Evolutionary conservation across 371 early-diverging fungal genomes (phyloP).

Genomic region (Fennellomyces sp.): DNA sequence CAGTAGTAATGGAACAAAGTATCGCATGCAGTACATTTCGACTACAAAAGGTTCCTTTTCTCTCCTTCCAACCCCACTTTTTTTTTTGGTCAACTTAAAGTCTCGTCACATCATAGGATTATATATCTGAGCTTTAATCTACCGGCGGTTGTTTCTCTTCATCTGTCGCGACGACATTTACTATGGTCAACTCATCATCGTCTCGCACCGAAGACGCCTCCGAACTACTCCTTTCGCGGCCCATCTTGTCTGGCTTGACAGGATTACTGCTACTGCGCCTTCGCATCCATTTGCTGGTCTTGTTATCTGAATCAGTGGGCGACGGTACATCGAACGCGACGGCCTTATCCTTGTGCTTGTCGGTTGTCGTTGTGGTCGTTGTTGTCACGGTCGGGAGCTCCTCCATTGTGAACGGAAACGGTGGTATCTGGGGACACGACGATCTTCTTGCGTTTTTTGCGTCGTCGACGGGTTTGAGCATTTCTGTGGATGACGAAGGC

Average conservation of each 20-base stretch:
- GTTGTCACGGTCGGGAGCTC: not conserved
- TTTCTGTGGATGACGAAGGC: not conserved
- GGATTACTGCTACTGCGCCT: constrained; percentile 18
- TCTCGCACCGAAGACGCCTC: constrained; percentile 10
- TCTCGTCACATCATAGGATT: too few species aligned
- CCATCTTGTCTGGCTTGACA: constrained; percentile 4
- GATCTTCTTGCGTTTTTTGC: constrained; percentile 13
- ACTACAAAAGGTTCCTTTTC: not conserved
- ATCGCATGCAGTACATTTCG: constrained; percentile 64
- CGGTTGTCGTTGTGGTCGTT: not conserved
- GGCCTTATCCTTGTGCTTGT: not conserved
- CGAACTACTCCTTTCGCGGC: constrained; percentile 9
- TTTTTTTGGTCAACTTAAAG: not conserved
- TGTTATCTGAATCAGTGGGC: not conserved
- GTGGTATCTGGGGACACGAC: constrained; percentile 24
- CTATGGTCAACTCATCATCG: constrained; percentile 14
- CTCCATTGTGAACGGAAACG: constrained; percentile 9
- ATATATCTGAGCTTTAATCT: too few species aligned
- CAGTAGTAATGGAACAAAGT: constrained; percentile 66
- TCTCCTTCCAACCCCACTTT: not conserved
- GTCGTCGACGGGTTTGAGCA: not conserved
- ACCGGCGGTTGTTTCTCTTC: too few species aligned
- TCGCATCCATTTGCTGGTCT: not conserved
- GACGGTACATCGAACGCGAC: constrained; percentile 10
- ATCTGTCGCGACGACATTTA: not conserved